Percentiles rank a stretch among this genome's conserved stretches.
phyloP scores from a whole-genome alignment of 1,284 basidiomycete species.

The Lentinula novae-zelandiae region DNA sequence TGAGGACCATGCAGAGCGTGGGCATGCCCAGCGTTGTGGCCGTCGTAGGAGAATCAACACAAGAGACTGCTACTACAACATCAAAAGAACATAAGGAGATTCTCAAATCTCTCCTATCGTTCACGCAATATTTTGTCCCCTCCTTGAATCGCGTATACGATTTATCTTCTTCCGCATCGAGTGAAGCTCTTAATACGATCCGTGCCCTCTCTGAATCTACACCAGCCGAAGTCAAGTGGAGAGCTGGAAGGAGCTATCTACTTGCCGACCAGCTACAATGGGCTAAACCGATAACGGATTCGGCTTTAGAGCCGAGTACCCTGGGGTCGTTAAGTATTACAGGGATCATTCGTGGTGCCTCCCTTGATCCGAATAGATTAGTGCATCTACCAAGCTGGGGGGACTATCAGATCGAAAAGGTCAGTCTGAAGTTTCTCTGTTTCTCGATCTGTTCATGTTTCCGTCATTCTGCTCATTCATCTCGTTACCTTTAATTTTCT shows the following conservation, averaged over 20 bases:
- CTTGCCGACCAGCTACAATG: slow-evolving; percentile 70
- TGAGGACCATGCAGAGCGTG: slow-evolving; percentile 85
- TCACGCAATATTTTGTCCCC: slow-evolving; percentile 94
- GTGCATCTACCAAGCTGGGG: slow-evolving; percentile 89
- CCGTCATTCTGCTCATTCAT: too few species aligned
- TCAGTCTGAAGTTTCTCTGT: slow-evolving; percentile 31
- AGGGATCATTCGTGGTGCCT: slow-evolving; percentile 80
- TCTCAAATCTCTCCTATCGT: slow-evolving; percentile 85
- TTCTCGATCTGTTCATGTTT: slow-evolving; percentile 1
- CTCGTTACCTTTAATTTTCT: slow-evolving; percentile 10
- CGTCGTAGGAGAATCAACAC: slow-evolving; percentile 37
- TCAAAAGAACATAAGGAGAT: slow-evolving; percentile 63
- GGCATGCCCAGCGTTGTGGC: slow-evolving; percentile 75
- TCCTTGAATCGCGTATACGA: slow-evolving; percentile 68
- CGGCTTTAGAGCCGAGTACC: slow-evolving; percentile 27
- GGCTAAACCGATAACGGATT: slow-evolving; percentile 21
- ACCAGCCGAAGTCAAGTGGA: slow-evolving; percentile 75
- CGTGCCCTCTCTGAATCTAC: slow-evolving; percentile 79
- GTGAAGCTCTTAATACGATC: slow-evolving; percentile 70
- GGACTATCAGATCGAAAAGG: slow-evolving; percentile 84
- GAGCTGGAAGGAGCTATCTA: slow-evolving; percentile 79
- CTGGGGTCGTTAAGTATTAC: slow-evolving; percentile 64
- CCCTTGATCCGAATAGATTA: slow-evolving; percentile 81
- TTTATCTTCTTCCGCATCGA: slow-evolving; percentile 41
- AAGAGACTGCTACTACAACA: slow-evolving; percentile 28